Evolutionary conservation across 192 early-diverging fungal genomes (phyloP), one percentile per base, ranked within the genome.

Genomic region (Allomyces macrogynus): DNA sequence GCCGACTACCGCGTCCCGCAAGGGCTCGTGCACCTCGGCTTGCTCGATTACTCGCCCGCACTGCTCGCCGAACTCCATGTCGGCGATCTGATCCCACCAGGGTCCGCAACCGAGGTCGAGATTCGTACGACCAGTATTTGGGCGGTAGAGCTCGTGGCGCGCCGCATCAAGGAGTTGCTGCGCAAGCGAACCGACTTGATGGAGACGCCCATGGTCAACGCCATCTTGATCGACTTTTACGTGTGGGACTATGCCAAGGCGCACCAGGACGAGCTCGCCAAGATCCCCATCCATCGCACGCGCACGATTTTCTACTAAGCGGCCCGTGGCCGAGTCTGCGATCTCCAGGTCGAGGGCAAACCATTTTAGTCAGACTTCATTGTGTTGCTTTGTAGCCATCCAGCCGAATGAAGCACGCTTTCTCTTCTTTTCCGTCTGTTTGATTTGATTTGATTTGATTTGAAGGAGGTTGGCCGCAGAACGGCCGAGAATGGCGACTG

Each of bases 181-280:
- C 64, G 65, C 32, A 69, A 67, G 63, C 69, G 32, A 40, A 40
- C 32, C 7, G 32, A 40, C 32, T 40, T 40, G 64, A 62, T 62
- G 25, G 69, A 64, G 11, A 24, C 63, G 5, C 18, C 64, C n/a
- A 23, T 63, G 7, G 73, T 90, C 49, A 92, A 89, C 69, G 83
- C 87, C 1, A 86, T 92, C 20, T 69, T 92, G 49, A 73, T 89
- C n/a, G 90, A 92, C 65, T 92, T 92, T 71, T 92, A 86, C 67
- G 76, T 92, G 61, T 92, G 90, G 90, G 90, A 92, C 68, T 82
- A 81, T 63, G 86, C 90, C 5, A 87, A 88, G 64, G 83, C 81
- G 23, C 70, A 81, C 25, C 65, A 82, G n/a, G 64, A 76, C 8
- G 68, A 74, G 60, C 73, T 90, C 77, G 70, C 62, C 22, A 64